Conservation (phyloP, 2,329 filamentous ascomycete species). For the Metarhizium rileyi region DNA sequence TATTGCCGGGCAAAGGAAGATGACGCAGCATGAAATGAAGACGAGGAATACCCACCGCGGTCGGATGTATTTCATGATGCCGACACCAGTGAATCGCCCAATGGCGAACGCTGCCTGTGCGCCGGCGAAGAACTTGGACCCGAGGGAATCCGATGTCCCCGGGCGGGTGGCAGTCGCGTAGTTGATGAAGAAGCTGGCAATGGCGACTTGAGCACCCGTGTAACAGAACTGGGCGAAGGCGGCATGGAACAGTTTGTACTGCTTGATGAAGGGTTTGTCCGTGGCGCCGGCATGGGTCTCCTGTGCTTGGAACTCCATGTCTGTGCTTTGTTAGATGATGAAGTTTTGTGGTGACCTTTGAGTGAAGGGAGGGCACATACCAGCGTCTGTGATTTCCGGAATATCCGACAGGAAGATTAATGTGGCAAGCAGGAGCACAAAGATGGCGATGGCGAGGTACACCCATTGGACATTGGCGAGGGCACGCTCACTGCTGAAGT, state of each 20-base stretch:
- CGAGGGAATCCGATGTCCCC: slow-evolving; percentile 38
- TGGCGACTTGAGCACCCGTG: slow-evolving; percentile 59
- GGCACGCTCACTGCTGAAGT: slow-evolving; percentile 43
- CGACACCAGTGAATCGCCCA: slow-evolving; percentile 59
- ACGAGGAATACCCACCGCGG: slow-evolving; percentile 59
- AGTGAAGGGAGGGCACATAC: slow-evolving; percentile 11
- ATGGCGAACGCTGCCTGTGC: slow-evolving; percentile 65
- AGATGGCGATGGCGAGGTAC: slow-evolving; percentile 62
- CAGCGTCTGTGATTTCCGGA: slow-evolving; percentile 55
- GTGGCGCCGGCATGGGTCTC: slow-evolving; percentile 41
- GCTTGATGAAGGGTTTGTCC: slow-evolving; percentile 55
- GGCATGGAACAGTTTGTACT: slow-evolving; percentile 68
- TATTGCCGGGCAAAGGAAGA: slow-evolving; percentile 47
- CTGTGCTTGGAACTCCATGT: slow-evolving; percentile 53
- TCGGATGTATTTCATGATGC: slow-evolving; percentile 55
- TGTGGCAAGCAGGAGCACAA: slow-evolving; percentile 56
- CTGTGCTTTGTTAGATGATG: slow-evolving; percentile 17
- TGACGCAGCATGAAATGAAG: slow-evolving; percentile 54
- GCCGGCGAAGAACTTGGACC: slow-evolving; percentile 60
- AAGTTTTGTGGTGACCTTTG: neutral
- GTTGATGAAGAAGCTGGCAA: slow-evolving; percentile 64
- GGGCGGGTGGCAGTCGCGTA: slow-evolving; percentile 54
- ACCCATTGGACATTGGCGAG: slow-evolving; percentile 66
- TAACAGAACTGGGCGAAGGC: slow-evolving; percentile 72
- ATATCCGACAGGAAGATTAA: slow-evolving; percentile 60